Evolutionary conservation across 306 rosid genomes (phyloP).

Genomic region (peach (Prunus persica)): DNA sequence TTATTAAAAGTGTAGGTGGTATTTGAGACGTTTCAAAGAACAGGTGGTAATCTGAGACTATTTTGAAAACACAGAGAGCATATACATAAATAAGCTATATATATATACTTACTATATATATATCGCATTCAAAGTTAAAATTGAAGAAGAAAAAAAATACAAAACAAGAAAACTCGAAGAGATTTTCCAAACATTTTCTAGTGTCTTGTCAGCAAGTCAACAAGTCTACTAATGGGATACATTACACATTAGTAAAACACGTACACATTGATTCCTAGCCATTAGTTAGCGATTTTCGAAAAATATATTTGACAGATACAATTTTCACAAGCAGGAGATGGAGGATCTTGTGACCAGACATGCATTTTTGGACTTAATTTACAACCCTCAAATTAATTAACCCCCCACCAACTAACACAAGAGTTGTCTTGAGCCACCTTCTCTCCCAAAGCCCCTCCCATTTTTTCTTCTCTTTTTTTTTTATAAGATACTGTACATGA

Average conservation of each 20-base stretch:
- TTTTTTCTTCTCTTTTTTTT: not conserved
- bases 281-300: not conserved
- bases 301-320: slow-evolving; percentile 6
- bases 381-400: not conserved
- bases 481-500: not conserved
- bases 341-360: not conserved
- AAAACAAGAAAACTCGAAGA: too few species aligned
- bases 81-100: too few species aligned
- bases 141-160: too few species aligned
- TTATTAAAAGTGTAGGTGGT: too few species aligned
- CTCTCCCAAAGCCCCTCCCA: not conserved
- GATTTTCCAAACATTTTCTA: too few species aligned
- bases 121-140: too few species aligned
- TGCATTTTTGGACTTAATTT: not conserved
- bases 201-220: not conserved
- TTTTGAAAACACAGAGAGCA: fast-evolving
- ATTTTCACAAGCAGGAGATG: not conserved
- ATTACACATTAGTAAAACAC: not conserved
- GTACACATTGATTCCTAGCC: slow-evolving; percentile 1
- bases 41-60: too few species aligned
- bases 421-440: not conserved
- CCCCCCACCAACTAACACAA: not conserved
- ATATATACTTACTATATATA: too few species aligned
- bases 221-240: not conserved
- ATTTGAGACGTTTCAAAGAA: too few species aligned